Evolutionary conservation across 345 rosid species (phyloP).

Genomic region (Erodium maritimum): DNA sequence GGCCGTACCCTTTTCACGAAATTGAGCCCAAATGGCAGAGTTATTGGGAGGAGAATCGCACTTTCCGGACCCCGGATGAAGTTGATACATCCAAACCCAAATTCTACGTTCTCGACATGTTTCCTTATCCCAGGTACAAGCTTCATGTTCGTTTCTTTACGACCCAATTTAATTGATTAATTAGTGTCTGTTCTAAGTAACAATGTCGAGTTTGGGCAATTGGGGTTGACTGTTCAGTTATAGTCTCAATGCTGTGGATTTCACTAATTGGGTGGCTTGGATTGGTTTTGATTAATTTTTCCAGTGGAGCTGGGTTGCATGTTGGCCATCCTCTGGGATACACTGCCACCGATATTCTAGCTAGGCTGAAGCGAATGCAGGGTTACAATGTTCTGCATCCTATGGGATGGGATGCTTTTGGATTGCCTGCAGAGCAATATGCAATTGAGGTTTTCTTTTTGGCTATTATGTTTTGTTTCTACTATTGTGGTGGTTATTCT

Average conservation of each 20-base stretch:
- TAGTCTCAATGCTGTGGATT: background rate
- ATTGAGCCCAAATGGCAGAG: slow-evolving; percentile 94
- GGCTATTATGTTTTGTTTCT: background rate
- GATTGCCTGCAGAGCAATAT: slow-evolving; percentile 95
- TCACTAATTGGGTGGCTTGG: background rate
- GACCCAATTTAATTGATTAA: background rate
- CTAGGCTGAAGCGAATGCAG: slow-evolving; percentile 82
- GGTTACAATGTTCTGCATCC: slow-evolving; percentile 93
- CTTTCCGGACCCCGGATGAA: slow-evolving; percentile 77
- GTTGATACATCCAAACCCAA: slow-evolving; percentile 75
- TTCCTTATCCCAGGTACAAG: slow-evolving; percentile 89
- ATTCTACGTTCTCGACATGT: slow-evolving; percentile 96
- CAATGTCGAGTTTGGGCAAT: too few relatives aligned
- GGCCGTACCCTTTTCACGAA: slow-evolving; percentile 75
- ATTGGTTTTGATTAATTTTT: slow-evolving; percentile 1
- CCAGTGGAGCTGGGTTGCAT: slow-evolving; percentile 96
- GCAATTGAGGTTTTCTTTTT: slow-evolving; percentile 63
- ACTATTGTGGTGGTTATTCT: slow-evolving; percentile 8
- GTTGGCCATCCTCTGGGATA: slow-evolving; percentile 96
- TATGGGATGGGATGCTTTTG: slow-evolving; percentile 99
- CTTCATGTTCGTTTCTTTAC: background rate
- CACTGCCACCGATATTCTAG: slow-evolving; percentile 86
- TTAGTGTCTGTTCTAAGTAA: too few relatives aligned
- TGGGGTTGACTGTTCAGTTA: too few relatives aligned
- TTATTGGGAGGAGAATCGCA: slow-evolving; percentile 62